Evolutionary conservation across 345 rosid species (phyloP).

Genomic region (Trapa incisa): DNA sequence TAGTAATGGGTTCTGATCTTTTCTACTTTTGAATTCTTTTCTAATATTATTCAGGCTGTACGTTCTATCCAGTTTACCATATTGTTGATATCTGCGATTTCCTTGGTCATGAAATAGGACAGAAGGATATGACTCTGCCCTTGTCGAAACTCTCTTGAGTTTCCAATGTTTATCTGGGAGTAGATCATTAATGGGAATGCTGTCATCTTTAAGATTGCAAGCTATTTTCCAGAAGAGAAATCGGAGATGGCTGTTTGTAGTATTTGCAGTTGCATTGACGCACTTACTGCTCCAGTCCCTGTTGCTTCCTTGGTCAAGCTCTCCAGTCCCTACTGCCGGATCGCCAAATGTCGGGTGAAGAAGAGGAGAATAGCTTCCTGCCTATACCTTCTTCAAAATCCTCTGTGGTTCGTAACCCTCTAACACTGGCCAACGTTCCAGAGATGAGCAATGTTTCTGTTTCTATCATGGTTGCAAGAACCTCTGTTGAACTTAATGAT

Average conservation of each 20-base stretch:
- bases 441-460: conserved; percentile 14
- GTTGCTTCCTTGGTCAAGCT: conserved; percentile 57
- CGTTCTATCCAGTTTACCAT: not conserved
- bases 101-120: not conserved
- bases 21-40: too few relatives aligned
- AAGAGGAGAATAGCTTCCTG: conserved; percentile 11
- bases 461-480: conserved; percentile 15
- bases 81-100: not conserved
- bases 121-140: not conserved
- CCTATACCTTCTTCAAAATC: conserved; percentile 25
- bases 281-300: conserved; percentile 51
- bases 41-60: not conserved
- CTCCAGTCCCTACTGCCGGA: conserved; percentile 41
- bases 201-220: conserved; percentile 19
- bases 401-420: conserved; percentile 43
- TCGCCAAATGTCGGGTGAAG: conserved; percentile 3
- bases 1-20: too few relatives aligned
- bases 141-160: not conserved
- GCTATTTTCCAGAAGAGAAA: conserved; percentile 28
- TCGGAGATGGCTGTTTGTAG: conserved; percentile 43
- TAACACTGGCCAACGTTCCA: conserved; percentile 37
- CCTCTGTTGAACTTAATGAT: conserved; percentile 12
- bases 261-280: conserved; percentile 38
- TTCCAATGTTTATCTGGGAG: not conserved
- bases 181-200: conserved; percentile 21